phyloP scores from a whole-genome alignment of 495 filamentous ascomycete species.

The Aspergillus indologenus region DNA sequence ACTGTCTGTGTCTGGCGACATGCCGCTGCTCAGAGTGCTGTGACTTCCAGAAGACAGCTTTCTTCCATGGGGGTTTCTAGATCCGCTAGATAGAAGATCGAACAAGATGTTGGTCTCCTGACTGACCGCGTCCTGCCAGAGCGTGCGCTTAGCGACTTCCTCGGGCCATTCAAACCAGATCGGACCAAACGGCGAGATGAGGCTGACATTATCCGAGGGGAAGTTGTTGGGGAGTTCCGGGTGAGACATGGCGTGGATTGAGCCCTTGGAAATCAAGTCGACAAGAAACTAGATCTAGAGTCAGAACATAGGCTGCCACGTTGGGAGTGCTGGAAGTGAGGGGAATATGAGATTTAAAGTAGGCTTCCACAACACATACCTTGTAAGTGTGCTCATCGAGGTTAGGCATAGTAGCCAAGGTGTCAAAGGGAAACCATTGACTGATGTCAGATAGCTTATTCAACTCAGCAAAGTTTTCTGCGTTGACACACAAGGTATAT shows the following conservation, averaged over 20 bases:
- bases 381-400: slow-evolving; percentile 28
- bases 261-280: slow-evolving; percentile 28
- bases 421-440: slow-evolving; percentile 39
- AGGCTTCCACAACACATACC: too few species aligned
- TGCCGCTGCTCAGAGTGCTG: not conserved
- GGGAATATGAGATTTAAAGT: not conserved
- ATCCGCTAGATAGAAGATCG: slow-evolving; percentile 23
- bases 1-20: slow-evolving; percentile 5
- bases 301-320: not conserved
- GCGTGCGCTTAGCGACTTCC: slow-evolving; percentile 9
- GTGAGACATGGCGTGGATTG: slow-evolving; percentile 7
- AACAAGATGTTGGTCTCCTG: slow-evolving; percentile 22
- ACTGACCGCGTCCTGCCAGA: slow-evolving; percentile 25
- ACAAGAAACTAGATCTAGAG: slow-evolving; percentile 25
- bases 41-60: not conserved
- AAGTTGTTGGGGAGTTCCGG: slow-evolving; percentile 20
- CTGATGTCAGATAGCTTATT: slow-evolving; percentile 19
- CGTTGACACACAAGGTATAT: slow-evolving; percentile 26
- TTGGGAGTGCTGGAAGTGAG: not conserved
- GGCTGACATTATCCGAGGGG: slow-evolving; percentile 11
- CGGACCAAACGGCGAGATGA: slow-evolving; percentile 27
- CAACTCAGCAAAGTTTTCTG: slow-evolving; percentile 20
- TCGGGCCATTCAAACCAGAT: slow-evolving; percentile 33
- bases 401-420: slow-evolving; percentile 29
- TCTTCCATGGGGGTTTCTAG: slow-evolving; percentile 6